A percentile compares a stretch with the other conserved stretches of the same genome.
Evolutionary conservation across 805 yeast genomes (phyloP).

Genomic region (Candida awuae): DNA sequence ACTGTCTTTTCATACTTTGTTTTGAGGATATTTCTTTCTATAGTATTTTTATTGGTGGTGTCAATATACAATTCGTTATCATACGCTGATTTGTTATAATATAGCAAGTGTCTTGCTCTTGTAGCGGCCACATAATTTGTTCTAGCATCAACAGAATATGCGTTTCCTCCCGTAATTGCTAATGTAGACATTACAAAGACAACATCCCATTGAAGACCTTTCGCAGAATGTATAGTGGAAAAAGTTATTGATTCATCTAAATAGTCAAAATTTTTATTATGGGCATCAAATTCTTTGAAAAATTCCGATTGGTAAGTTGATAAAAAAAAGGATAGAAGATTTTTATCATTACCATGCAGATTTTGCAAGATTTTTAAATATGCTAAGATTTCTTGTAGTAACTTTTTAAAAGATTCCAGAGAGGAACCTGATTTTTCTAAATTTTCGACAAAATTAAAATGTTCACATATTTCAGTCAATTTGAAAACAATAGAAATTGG

Average conservation of each 20-base stretch:
- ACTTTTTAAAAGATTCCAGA: conserved; percentile 22
- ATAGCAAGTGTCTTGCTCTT: conserved; percentile 45
- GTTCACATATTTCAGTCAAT: conserved; percentile 27
- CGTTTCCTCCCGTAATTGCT: neutral
- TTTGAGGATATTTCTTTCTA: neutral
- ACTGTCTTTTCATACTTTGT: conserved; percentile 4
- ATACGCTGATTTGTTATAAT: conserved; percentile 25
- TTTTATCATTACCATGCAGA: conserved; percentile 20
- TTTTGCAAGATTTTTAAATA: conserved; percentile 21
- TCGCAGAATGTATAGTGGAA: conserved; percentile 67
- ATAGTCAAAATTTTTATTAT: neutral
- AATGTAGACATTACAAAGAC: conserved; percentile 40
- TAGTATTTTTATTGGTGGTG: neutral
- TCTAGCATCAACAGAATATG: conserved; percentile 3
- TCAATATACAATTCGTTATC: conserved; percentile 20
- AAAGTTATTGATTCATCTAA: conserved; percentile 34
- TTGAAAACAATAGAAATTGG: conserved; percentile 32
- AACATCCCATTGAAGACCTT: conserved; percentile 66
- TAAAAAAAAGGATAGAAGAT: conserved; percentile 34
- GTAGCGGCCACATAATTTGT: conserved; percentile 57
- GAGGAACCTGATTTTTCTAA: conserved; percentile 8
- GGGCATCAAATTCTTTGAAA: conserved; percentile 24
- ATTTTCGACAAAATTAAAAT: conserved; percentile 32
- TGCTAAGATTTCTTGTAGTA: conserved; percentile 31
- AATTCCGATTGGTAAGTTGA: conserved; percentile 26